phyloP scores from a whole-genome alignment of 2,329 filamentous ascomycete genomes.

The Xylaria sp. region DNA sequence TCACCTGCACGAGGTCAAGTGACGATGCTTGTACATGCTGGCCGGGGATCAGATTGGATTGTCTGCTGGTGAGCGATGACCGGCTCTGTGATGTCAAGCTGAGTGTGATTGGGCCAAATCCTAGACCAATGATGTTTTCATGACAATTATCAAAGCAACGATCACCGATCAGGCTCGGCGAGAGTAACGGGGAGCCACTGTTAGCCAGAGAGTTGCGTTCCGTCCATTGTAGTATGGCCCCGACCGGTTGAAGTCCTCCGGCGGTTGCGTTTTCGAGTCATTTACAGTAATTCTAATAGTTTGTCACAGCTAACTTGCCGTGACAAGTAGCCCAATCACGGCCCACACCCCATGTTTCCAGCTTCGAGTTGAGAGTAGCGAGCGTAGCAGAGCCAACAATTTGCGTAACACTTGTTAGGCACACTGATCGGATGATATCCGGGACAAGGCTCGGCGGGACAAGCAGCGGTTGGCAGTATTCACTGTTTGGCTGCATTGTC shows the following conservation, averaged over 20 bases:
- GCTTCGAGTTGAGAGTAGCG: background rate
- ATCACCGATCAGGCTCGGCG: conserved; percentile 24
- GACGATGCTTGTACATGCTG: conserved; percentile 36
- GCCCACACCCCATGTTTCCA: background rate
- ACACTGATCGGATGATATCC: conserved; percentile 12
- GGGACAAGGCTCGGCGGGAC: conserved; percentile 11
- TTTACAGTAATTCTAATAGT: background rate
- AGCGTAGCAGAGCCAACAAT: background rate
- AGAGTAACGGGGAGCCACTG: conserved; percentile 9
- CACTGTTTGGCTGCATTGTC: conserved; percentile 21
- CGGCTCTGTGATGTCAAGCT: conserved; percentile 38
- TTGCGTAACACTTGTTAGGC: conserved; percentile 8
- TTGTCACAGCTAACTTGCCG: background rate
- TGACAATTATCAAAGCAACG: conserved; percentile 30
- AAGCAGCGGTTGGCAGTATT: conserved; percentile 25
- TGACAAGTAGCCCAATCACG: background rate
- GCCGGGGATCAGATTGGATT: conserved; percentile 17
- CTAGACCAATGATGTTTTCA: conserved; percentile 34
- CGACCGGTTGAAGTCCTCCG: background rate
- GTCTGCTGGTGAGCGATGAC: conserved; percentile 31
- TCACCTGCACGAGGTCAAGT: conserved; percentile 34
- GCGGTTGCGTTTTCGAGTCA: background rate
- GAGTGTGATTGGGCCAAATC: conserved; percentile 33
- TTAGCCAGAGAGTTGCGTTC: conserved; percentile 9
- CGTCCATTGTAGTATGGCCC: background rate